phyloP scores from a whole-genome alignment of 768 basidiomycete species.

The Bullera alba region DNA sequence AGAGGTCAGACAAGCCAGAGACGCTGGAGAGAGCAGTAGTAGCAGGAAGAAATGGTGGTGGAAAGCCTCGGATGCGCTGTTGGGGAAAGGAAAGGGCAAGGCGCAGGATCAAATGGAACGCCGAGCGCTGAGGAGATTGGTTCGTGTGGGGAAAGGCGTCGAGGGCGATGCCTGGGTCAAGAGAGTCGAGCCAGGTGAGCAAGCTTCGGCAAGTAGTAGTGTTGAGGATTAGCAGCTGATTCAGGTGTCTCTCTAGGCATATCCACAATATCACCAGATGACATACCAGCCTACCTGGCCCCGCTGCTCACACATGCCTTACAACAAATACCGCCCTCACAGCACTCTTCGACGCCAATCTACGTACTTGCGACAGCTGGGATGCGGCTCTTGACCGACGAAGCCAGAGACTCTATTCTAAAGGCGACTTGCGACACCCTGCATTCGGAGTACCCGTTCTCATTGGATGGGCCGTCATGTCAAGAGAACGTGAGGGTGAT shows the following conservation, averaged over 20 bases:
- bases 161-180: conserved; percentile 77
- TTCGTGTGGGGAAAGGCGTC: conserved; percentile 87
- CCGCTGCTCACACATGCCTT: conserved; percentile 79
- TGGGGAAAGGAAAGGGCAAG: conserved; percentile 49
- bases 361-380: conserved; percentile 95
- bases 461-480: conserved; percentile 67
- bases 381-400: conserved; percentile 75
- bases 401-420: conserved; percentile 67
- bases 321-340: conserved; percentile 74
- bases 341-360: conserved; percentile 75
- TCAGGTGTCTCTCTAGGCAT: conserved; percentile 56
- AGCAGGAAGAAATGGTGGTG: conserved; percentile 82
- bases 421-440: conserved; percentile 70
- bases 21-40: conserved; percentile 48
- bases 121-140: conserved; percentile 50
- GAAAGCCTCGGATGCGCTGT: conserved; percentile 50
- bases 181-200: conserved; percentile 88
- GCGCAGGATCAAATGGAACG: conserved; percentile 49
- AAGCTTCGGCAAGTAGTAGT: background rate
- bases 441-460: conserved; percentile 66
- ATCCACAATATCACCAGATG: conserved; percentile 70
- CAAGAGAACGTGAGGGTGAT: conserved; percentile 90
- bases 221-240: background rate
- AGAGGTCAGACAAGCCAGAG: conserved; percentile 46
- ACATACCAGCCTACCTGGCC: conserved; percentile 65